phyloP scores from a whole-genome alignment of 768 basidiomycete genomes.

The Leccinum uliginosum region DNA sequence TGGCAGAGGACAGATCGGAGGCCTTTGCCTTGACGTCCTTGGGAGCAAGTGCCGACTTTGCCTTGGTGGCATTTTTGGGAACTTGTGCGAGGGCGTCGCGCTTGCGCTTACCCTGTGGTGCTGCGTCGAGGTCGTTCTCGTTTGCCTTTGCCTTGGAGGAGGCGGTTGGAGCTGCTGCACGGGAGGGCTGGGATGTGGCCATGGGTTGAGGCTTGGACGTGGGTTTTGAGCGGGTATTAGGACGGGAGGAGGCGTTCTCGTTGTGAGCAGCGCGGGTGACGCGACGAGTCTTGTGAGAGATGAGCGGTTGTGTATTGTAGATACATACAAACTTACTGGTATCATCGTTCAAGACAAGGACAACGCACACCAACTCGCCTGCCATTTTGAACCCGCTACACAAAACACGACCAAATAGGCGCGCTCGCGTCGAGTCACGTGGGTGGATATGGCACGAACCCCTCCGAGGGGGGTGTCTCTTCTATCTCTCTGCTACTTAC shows the following conservation, averaged over 20 bases:
- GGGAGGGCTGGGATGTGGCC: slow-evolving; percentile 35
- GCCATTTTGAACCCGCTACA: slow-evolving; percentile 34
- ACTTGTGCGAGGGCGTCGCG: slow-evolving; percentile 75
- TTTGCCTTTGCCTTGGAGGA: slow-evolving; percentile 34
- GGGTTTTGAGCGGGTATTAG: slow-evolving; percentile 58
- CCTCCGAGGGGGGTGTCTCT: slow-evolving; percentile 11
- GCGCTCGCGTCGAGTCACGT: slow-evolving; percentile 38
- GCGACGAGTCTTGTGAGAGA: slow-evolving; percentile 57
- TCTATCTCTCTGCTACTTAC: not conserved
- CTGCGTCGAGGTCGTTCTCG: slow-evolving; percentile 43
- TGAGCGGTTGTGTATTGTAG: too few relatives aligned
- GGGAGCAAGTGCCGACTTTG: slow-evolving; percentile 34
- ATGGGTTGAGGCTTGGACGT: slow-evolving; percentile 36
- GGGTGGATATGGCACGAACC: slow-evolving; percentile 12
- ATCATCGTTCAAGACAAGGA: slow-evolving; percentile 39
- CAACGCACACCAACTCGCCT: slow-evolving; percentile 16
- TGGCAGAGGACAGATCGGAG: slow-evolving; percentile 35
- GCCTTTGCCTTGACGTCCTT: slow-evolving; percentile 54
- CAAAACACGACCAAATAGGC: slow-evolving; percentile 36
- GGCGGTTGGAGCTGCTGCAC: slow-evolving; percentile 36
- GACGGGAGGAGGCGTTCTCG: slow-evolving; percentile 69
- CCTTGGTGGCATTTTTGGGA: slow-evolving; percentile 44
- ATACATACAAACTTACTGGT: slow-evolving; percentile 43
- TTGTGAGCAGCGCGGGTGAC: slow-evolving; percentile 54
- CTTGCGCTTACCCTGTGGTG: slow-evolving; percentile 62